Evolutionary conservation across 257 asterid species (phyloP).

Genomic region (Coffea canephora): DNA sequence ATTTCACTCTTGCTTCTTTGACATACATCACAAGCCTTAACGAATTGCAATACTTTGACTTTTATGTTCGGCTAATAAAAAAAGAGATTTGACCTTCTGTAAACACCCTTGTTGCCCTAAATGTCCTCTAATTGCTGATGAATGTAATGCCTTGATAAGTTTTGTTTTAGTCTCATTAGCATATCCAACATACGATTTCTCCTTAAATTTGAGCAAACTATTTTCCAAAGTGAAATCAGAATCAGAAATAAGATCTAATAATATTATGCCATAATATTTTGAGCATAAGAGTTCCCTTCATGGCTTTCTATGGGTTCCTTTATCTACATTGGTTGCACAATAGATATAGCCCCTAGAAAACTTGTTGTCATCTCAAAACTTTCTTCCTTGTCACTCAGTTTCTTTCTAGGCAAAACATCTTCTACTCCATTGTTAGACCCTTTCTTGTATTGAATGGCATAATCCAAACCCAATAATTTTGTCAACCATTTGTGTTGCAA

Average conservation of each 20-base stretch:
- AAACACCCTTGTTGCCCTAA: background rate
- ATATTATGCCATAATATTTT: background rate
- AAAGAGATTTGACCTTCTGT: background rate
- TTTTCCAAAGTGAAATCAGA: no score
- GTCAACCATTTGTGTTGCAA: constrained; percentile 6
- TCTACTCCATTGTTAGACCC: background rate
- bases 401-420: background rate
- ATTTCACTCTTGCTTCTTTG: background rate
- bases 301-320: background rate
- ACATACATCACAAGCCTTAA: background rate
- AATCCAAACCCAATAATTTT: background rate
- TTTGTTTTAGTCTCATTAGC: background rate
- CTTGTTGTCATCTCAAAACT: no score
- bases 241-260: background rate
- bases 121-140: background rate
- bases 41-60: background rate
- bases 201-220: background rate
- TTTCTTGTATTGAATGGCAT: background rate
- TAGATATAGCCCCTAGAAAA: background rate
- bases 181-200: background rate
- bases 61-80: background rate
- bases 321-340: background rate
- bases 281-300: background rate
- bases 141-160: background rate
- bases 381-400: no score